Evolutionary conservation across 148 eudicot species (phyloP).

Genomic region (Fallopia convolvulus): DNA sequence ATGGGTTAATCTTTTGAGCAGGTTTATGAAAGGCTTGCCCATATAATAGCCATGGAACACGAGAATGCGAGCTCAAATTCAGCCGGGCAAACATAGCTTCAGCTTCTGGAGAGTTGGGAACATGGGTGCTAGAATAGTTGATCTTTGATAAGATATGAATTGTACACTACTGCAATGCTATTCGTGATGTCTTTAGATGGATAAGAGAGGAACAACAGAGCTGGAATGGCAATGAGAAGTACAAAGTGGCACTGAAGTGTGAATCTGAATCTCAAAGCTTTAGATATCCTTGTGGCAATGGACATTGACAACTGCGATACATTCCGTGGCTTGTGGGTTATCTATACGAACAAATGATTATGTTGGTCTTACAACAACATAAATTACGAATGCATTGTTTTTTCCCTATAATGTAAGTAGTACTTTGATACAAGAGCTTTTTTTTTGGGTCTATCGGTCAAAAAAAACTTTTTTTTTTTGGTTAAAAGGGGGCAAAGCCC

Average conservation of each 20-base stretch:
- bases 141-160: not conserved
- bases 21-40: conserved; percentile 70
- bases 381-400: too few relatives aligned
- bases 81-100: not conserved
- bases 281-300: not conserved
- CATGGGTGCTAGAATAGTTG: not conserved
- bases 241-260: too few relatives aligned
- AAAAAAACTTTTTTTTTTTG: too few relatives aligned
- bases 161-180: not conserved
- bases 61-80: conserved; percentile 45
- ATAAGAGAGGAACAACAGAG: too few relatives aligned
- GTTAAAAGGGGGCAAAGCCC: too few relatives aligned
- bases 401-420: too few relatives aligned
- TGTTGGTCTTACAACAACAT: not conserved
- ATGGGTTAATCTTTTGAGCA: conserved; percentile 11
- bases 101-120: too few relatives aligned
- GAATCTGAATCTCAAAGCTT: too few relatives aligned
- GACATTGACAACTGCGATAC: not conserved
- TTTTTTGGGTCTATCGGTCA: too few relatives aligned
- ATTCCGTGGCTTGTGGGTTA: not conserved
- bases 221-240: too few relatives aligned
- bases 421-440: too few relatives aligned
- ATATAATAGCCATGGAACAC: conserved; percentile 57
- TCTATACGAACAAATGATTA: not conserved
- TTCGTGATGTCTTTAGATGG: not conserved